These are phyloP conservation scores for Rubroshorea leprosula DNA, from an alignment of 345 rosid genomes.

Conservation along the genomic window DNA sequence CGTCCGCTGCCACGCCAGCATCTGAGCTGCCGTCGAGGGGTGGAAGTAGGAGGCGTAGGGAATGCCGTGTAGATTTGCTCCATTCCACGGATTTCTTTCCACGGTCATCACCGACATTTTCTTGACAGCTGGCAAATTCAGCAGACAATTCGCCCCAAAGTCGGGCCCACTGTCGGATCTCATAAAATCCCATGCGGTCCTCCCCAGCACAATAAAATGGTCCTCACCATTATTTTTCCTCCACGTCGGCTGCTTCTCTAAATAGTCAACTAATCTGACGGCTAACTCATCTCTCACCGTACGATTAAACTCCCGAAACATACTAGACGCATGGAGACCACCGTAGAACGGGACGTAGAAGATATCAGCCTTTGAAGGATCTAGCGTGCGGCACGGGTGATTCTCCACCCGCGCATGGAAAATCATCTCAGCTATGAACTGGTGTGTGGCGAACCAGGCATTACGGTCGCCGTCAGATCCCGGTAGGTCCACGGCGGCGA, in stretches of 20 bases:
- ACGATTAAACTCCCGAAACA: constrained; percentile 33
- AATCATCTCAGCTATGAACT: constrained; percentile 57
- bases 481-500: constrained; percentile 4
- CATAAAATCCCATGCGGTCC: constrained; percentile 66
- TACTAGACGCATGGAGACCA: constrained; percentile 55
- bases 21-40: constrained; percentile 32
- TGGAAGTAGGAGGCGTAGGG: constrained; percentile 64
- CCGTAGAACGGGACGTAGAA: constrained; percentile 61
- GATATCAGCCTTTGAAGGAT: constrained; percentile 33
- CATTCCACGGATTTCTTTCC: constrained; percentile 47
- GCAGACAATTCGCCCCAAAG: constrained; percentile 48
- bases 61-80: constrained; percentile 39
- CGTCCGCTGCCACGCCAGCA: constrained; percentile 37
- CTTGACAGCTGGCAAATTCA: constrained; percentile 32
- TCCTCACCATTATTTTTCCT: constrained; percentile 31
- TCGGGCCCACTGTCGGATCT: constrained; percentile 30
- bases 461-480: background rate
- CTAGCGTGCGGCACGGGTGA: constrained; percentile 51
- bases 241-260: constrained; percentile 35
- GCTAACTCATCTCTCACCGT: constrained; percentile 43
- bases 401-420: constrained; percentile 47
- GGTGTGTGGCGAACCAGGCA: constrained; percentile 52
- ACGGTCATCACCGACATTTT: constrained; percentile 59
- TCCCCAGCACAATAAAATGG: constrained; percentile 49
- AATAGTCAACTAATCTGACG: constrained; percentile 21